These are phyloP conservation scores for Talaromyces wortmannii DNA, from an alignment of 495 filamentous ascomycete species.

Conservation along the genomic window DNA sequence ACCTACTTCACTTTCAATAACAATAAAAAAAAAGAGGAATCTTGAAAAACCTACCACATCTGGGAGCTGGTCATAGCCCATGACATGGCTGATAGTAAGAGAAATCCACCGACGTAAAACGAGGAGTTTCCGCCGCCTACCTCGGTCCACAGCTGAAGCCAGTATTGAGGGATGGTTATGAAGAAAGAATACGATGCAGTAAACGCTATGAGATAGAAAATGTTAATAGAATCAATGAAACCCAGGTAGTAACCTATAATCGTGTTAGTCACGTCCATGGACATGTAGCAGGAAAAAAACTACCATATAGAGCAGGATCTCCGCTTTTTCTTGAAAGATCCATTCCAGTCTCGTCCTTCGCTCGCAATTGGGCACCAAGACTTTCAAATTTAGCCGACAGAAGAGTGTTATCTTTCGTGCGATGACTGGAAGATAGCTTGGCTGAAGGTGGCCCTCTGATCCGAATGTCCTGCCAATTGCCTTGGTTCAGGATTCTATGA, in stretches of 20 bases:
- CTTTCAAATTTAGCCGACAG: background rate
- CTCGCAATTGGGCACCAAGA: background rate
- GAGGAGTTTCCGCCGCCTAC: background rate
- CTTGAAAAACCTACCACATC: background rate
- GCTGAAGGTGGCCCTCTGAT: background rate
- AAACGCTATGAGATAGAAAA: background rate
- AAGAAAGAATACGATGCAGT: constrained; percentile 3
- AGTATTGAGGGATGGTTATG: constrained; percentile 1
- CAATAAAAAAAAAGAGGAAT: background rate
- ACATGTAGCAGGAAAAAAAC: background rate
- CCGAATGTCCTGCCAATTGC: constrained; percentile 9
- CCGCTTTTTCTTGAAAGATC: background rate
- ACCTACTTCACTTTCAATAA: constrained; percentile 9
- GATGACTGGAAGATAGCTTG: constrained; percentile 19
- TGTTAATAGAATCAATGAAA: background rate
- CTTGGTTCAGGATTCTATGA: constrained; percentile 42
- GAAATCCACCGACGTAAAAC: constrained; percentile 2
- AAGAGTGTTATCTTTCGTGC: constrained; percentile 18
- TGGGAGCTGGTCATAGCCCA: background rate
- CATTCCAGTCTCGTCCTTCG: background rate
- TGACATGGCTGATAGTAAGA: background rate
- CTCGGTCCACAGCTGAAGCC: background rate
- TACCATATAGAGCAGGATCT: constrained; percentile 1
- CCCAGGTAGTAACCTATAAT: background rate
- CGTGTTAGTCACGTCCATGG: background rate